Evolutionary conservation across 2,329 filamentous ascomycete genomes (phyloP), one percentile per base, ranked within the genome.

Genomic region (Aspergillus sergii): DNA sequence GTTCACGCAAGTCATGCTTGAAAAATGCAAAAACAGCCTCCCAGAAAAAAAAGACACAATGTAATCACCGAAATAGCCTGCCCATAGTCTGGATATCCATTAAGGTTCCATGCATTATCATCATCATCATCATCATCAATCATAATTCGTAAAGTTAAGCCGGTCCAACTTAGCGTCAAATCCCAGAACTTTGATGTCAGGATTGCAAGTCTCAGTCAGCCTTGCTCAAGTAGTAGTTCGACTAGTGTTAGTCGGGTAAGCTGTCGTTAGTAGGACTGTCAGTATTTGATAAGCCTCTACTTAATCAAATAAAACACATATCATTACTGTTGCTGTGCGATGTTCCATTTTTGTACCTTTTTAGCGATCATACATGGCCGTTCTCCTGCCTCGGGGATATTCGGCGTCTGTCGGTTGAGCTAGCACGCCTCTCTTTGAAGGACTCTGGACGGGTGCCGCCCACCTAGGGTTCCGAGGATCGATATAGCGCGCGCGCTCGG

Each of bases 351-450:
- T 39, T 43, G 19, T 39, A 56, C 43, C 10, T 57, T 3, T 19
- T 61, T 43, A 68, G 21, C 62, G 64, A 21, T 68, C 66, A 51
- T 68, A 68, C 62, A 66, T 61, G 19, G 63, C 30, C n/a, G 64
- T 57, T 34, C 66, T 45, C 26, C 66, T 56, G 36, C 59, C 60
- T 43, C 60, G 36, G 1, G 59, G 21, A 43, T 66, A 66, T 45
- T 66, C 64, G 53, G 39, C 54, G 21, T 66, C 64, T 8, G 50
- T 53, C 48, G 57, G 46, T 2, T 45, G 48, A 12, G 57, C 53
- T 4, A 55, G 50, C 3, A 61, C 34, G 11, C 62, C 58, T 21
- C 56, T 39, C 51, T 55, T 53, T n/a, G 61, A 41, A 23, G 50
- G 21, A 26, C 58, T 26, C 19, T 45, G 51, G 4, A 46, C 51